Evolutionary conservation across 148 eudicot genomes (phyloP), one percentile per base, ranked within the genome.

Genomic region (Rheum nobile): DNA sequence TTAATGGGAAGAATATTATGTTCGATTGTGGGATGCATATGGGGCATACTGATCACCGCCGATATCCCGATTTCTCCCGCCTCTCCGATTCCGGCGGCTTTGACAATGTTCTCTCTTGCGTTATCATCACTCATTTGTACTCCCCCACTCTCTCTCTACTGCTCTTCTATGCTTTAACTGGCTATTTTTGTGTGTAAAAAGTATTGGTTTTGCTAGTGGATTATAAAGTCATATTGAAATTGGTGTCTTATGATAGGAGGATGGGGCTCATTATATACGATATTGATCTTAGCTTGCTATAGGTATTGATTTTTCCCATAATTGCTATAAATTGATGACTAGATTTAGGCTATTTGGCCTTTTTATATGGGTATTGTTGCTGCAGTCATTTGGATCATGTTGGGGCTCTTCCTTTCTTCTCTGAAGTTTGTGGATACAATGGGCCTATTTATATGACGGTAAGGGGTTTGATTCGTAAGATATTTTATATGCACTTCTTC

Each of bases 1-100:
- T 95, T 9, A 87, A 95, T 75, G 98, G 93, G 38, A 95, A 95
- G 86, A 83, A 76, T 71, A 90, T 95, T 16, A 91, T 95, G 98
- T 95, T 95, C 70, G 98, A 95, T 81, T 95, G 98, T 63, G 98
- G 98, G 3, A 95, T 91, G 98, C 98, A 95, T 81, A 95, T 91
- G 97, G 93, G 96, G 0, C 78, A 91, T 75, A 75, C 26, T 9
- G 97, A 91, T 65, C 86, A 68, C 46, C 89, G 84, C 4, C 90
- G 93, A 37, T 95, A 88, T 79, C 98, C 98, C 0, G 93, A 95
- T 76, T 95, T 95, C 72, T 89, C 97, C 21, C 91, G 72, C 61
- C 84, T 95, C 38, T 85, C 97, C 14, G 37, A 76, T 4, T 83
- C 97, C 13, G 81, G 86, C 1, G 80, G 84, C 78, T 94, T 88